Conservation (phyloP, 75 land plant species). For the Pseudotsuga menziesii region DNA sequence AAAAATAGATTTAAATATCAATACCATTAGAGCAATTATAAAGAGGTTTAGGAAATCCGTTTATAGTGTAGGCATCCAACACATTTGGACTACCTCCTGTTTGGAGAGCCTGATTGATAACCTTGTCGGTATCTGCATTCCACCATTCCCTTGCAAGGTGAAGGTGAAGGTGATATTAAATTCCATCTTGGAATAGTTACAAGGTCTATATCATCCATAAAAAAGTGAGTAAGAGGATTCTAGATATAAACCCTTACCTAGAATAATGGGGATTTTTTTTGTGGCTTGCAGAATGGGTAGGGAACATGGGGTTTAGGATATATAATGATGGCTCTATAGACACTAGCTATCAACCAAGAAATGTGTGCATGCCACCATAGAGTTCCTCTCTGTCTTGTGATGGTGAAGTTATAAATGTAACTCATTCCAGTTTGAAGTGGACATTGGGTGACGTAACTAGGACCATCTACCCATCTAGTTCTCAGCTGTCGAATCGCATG, state of each 20-base stretch:
- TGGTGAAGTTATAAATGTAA: conserved; percentile 39
- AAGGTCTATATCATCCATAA: background rate
- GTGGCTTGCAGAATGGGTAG: conserved; percentile 37
- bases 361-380: conserved; percentile 45
- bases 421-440: conserved; percentile 38
- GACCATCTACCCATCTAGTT: conserved; percentile 44
- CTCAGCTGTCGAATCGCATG: conserved; percentile 42
- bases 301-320: conserved; percentile 32
- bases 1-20: background rate
- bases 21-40: conserved; percentile 34
- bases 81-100: conserved; percentile 61
- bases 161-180: background rate
- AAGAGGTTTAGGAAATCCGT: conserved; percentile 68
- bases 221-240: background rate
- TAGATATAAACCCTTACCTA: conserved; percentile 14
- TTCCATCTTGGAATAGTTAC: background rate
- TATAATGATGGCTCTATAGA: conserved; percentile 39
- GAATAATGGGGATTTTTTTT: conserved; percentile 35
- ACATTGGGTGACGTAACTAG: conserved; percentile 49
- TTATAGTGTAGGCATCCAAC: conserved; percentile 80
- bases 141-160: conserved; percentile 75
- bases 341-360: conserved; percentile 47
- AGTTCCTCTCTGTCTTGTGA: conserved; percentile 38
- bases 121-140: conserved; percentile 63
- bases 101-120: conserved; percentile 47